Evolutionary conservation across 2,329 filamentous ascomycete genomes (phyloP), one percentile per base, ranked within the genome.

Genomic region (Orbilia oligospora): DNA sequence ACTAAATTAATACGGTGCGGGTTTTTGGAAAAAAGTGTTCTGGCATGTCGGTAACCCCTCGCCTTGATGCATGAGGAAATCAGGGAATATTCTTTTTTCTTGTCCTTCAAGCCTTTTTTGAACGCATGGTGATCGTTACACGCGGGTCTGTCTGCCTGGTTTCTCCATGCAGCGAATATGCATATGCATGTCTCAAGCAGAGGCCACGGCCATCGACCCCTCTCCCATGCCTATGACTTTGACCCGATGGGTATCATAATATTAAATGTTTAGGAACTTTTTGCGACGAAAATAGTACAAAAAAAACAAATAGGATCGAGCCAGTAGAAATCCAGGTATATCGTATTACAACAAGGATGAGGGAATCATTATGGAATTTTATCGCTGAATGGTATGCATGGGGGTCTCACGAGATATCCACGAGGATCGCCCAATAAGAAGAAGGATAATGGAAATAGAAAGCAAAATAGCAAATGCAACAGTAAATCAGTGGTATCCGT

Each of bases 401-500:
- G 33, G n/a, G 36, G 3, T 46, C 33, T 30, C 18, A 18, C n/a
- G n/a, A 16, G 16, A 22, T 41, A 53, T 41, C 49, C 64, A 76
- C 33, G 41, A 53, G 33, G 22, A 20, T 18, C 33, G 22, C 24
- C 16, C 36, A 64, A 56, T 53, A 20, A 75, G 46, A 24, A 66
- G 55, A 71, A 36, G 53, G 24, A 63, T 61, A 53, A 58, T 56
- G 4, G 46, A 53, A 46, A 55, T 41, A 27, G 27, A 53, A 65
- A 51, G 48, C 5, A 46, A 20, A 8, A 48, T 38, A 58, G 30
- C 10, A 73, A 63, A 73, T 36, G 24, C 33, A 27, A 38, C 22
- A 44, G 30, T 41, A 58, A 64, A 64, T 78, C 75, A 78, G 63
- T 78, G 68, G 68, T 78, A 78, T 78, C 75, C 68, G 33, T 78